A percentile compares a stretch with the other conserved stretches of the same genome.
These are phyloP conservation scores for Penicillium canariense DNA, from an alignment of 495 filamentous ascomycete species.

Conservation along the genomic window DNA sequence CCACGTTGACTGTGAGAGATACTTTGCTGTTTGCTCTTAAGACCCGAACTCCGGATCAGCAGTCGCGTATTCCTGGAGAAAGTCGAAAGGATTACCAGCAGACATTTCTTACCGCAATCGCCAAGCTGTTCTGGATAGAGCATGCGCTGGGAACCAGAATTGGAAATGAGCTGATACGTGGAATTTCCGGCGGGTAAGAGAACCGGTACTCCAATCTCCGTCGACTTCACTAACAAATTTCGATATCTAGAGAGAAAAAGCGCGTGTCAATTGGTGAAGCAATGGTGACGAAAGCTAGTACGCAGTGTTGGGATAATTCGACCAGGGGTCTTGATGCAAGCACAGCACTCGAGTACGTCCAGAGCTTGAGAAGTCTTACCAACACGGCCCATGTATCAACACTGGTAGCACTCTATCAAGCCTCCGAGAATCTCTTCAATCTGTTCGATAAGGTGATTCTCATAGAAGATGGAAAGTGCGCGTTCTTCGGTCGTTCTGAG, in stretches of 20 bases:
- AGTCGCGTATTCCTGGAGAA: constrained; percentile 57
- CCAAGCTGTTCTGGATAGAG: constrained; percentile 77
- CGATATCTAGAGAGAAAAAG: constrained; percentile 55
- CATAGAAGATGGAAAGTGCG: constrained; percentile 63
- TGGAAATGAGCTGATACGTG: constrained; percentile 63
- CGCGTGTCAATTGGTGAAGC: constrained; percentile 68
- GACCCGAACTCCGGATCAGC: constrained; percentile 64
- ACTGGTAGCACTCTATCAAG: constrained; percentile 68
- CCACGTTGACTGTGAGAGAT: constrained; percentile 66
- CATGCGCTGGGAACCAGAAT: constrained; percentile 66
- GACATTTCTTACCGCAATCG: constrained; percentile 66
- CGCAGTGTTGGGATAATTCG: constrained; percentile 68
- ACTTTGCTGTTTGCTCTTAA: constrained; percentile 71
- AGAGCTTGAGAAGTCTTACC: constrained; percentile 59
- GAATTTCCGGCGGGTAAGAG: constrained; percentile 60
- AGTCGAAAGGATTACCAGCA: constrained; percentile 59
- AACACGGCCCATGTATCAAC: constrained; percentile 61
- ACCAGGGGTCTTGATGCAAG: constrained; percentile 66
- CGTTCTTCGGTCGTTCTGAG: constrained; percentile 60
- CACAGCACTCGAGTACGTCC: constrained; percentile 66
- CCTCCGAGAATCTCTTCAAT: constrained; percentile 65
- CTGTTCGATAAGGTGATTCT: constrained; percentile 70
- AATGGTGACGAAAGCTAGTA: constrained; percentile 62
- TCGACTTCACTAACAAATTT: neutral
- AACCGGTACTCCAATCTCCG: neutral